Conservation (phyloP, 2,329 filamentous ascomycete species). For the Ophiostoma montium region DNA sequence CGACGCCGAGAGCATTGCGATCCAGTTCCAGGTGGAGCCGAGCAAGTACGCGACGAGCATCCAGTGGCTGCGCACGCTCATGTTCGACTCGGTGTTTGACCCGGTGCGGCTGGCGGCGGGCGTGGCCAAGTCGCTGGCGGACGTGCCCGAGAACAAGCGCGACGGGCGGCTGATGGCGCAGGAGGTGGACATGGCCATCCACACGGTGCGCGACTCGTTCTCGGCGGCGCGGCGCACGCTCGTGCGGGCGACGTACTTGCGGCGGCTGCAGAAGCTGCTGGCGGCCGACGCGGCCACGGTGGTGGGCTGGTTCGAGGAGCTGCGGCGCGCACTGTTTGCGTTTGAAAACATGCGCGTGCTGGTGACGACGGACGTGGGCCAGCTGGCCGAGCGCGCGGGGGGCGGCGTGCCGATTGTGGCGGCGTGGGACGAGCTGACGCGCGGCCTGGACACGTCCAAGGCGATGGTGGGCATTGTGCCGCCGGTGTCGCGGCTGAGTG, state of each 20-base stretch:
- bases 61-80: conserved; percentile 69
- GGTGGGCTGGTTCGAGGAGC: conserved; percentile 59
- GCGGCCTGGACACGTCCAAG: conserved; percentile 29
- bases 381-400: conserved; percentile 57
- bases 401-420: conserved; percentile 32
- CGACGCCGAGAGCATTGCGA: conserved; percentile 67
- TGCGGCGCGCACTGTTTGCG: conserved; percentile 63
- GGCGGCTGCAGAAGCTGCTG: conserved; percentile 68
- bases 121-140: conserved; percentile 71
- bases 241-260: conserved; percentile 77
- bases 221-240: conserved; percentile 67
- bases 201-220: conserved; percentile 63
- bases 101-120: conserved; percentile 46
- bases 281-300: conserved; percentile 62
- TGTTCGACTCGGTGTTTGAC: conserved; percentile 84
- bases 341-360: conserved; percentile 77
- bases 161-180: conserved; percentile 57
- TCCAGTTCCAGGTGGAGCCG: conserved; percentile 74
- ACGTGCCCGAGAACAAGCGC: conserved; percentile 84
- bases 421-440: conserved; percentile 56
- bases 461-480: conserved; percentile 57
- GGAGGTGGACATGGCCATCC: conserved; percentile 61
- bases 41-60: conserved; percentile 76
- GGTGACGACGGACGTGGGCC: conserved; percentile 66
- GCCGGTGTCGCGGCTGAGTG: conserved; percentile 56